Evolutionary conservation across 129 eudicot species (phyloP).

Genomic region (Artemisia annua): DNA sequence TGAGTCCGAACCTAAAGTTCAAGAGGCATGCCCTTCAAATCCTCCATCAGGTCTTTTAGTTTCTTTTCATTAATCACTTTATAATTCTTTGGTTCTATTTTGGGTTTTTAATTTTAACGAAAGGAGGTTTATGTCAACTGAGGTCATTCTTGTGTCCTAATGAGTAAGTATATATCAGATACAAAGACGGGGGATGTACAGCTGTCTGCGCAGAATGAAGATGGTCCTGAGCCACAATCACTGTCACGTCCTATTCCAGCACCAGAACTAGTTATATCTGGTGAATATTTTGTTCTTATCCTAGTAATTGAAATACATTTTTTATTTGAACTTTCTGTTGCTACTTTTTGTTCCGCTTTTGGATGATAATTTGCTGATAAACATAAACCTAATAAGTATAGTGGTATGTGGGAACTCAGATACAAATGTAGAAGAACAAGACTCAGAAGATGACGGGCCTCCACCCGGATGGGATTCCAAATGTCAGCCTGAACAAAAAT

Average conservation of each 20-base stretch:
- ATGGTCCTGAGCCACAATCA: conserved; percentile 47
- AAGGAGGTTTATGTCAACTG: conserved; percentile 12
- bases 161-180: conserved; percentile 23
- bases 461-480: conserved; percentile 49
- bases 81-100: too few relatives aligned
- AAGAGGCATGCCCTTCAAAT: conserved; percentile 4
- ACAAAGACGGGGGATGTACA: conserved; percentile 24
- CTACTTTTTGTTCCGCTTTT: neutral
- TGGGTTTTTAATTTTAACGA: too few relatives aligned
- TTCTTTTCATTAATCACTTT: neutral
- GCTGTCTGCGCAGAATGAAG: conserved; percentile 32
- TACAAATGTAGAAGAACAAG: conserved; percentile 28
- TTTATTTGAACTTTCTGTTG: neutral
- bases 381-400: neutral
- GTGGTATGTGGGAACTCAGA: conserved; percentile 17
- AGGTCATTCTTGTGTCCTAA: conserved; percentile 15
- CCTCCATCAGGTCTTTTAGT: conserved; percentile 21
- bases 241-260: neutral
- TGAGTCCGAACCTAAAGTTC: conserved; percentile 25
- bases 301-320: neutral
- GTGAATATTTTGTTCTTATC: conserved; percentile 13
- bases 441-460: conserved; percentile 38
- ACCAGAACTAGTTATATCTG: conserved; percentile 28
- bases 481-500: conserved; percentile 19
- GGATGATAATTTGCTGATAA: neutral